Base-by-base conservation (phyloP, 768 basidiomycete genomes). In the Termitomyces titanicus region DNA sequence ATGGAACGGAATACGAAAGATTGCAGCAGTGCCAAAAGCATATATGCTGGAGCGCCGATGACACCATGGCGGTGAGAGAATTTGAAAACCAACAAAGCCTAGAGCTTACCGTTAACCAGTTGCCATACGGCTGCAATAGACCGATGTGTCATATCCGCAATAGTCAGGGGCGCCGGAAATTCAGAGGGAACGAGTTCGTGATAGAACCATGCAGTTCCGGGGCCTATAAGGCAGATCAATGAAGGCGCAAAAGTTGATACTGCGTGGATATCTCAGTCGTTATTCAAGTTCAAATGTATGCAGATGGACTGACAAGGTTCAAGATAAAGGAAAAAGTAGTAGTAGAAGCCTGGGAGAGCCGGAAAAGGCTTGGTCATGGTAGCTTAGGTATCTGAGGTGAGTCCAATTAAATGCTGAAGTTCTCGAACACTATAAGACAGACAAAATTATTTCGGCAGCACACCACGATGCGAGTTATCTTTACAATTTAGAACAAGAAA, bases 191-290 rank as follows among this genome's bases (percentile, higher is more conserved):
- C 77, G 51, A 89, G 80, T 58, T 85, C 75, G 61, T 81, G 74
- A 63, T 85, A 80, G 60, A 87, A 89, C 84, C 87, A 87, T 15
- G 72, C 70, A 22, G 85, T 73, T 13, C 88, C 86, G 8, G 85
- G 84, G 55, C 71, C 77, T 43, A 78, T 61, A 79, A 82, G 84
- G 24, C 78, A 75, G 47, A 68, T 69, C 37, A 76, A 46, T 6
- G 66, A 68, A 33, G 75, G 71, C 18, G 64, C 58, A 47, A 76
- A 63, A 1, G 74, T 75, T 18, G 75, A 72, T 10, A 73, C 75
- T 76, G 55, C 6, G 27, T 37, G 15, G 48, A 27, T 18, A 33
- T 24, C 25, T 18, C 27, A 35, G 7, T 47, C 25, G 24, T 24
- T 8, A 18, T 11, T 38, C 6, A 12, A 49, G 46, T 25, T 18